phyloP scores from a whole-genome alignment of 2,329 filamentous ascomycete genomes.

The Orbilia blumenaviensis region DNA sequence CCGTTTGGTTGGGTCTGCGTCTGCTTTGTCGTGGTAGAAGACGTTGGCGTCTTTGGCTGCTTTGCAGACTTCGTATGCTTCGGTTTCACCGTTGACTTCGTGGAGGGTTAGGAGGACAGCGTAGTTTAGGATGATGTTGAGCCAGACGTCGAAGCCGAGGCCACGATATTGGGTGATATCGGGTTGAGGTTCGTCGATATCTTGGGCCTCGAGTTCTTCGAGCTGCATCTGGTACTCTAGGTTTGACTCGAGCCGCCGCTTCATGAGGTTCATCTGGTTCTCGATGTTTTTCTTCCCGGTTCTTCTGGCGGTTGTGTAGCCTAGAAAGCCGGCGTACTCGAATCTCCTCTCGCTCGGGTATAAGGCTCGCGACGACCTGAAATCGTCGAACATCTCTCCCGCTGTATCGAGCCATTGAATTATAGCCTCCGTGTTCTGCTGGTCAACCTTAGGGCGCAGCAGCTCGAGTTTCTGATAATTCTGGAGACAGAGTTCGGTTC shows the following conservation, averaged over 20 bases:
- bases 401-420: slow-evolving; percentile 70
- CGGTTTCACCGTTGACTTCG: slow-evolving; percentile 66
- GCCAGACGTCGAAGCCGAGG: slow-evolving; percentile 83
- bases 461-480: slow-evolving; percentile 64
- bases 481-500: slow-evolving; percentile 63
- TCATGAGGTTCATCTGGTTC: slow-evolving; percentile 59
- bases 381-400: slow-evolving; percentile 69
- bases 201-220: slow-evolving; percentile 54
- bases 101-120: slow-evolving; percentile 77
- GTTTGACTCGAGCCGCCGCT: slow-evolving; percentile 59
- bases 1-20: slow-evolving; percentile 58
- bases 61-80: slow-evolving; percentile 81
- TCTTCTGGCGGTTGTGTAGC: slow-evolving; percentile 63
- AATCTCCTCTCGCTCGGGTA: slow-evolving; percentile 67
- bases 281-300: slow-evolving; percentile 60
- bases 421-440: slow-evolving; percentile 65
- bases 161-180: slow-evolving; percentile 69
- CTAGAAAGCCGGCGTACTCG: slow-evolving; percentile 63
- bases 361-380: slow-evolving; percentile 69
- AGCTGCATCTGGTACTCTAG: slow-evolving; percentile 48
- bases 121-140: slow-evolving; percentile 89
- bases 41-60: slow-evolving; percentile 81
- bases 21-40: slow-evolving; percentile 76
- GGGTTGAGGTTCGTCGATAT: slow-evolving; percentile 37
- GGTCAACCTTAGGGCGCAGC: slow-evolving; percentile 64